phyloP scores from a whole-genome alignment of 176 grass and related monocot genomes.

The Sorghum bicolor region Sorghum_bicolor_NCBIv3 NC_012872.2:72286501-72287000 shows the following conservation, averaged over 20 bases:
- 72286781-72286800: constrained; percentile 49
- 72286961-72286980: constrained; percentile 9
- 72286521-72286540: background rate
- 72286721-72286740: constrained; percentile 75
- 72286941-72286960: constrained; percentile 34
- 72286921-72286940: constrained; percentile 36
- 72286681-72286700: constrained; percentile 4
- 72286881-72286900: constrained; percentile 91
- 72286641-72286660: background rate
- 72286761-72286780: constrained; percentile 72
- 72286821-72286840: constrained; percentile 79
- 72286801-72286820: constrained; percentile 45
- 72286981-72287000: constrained; percentile 19
- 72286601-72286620: constrained; percentile 5
- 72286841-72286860: constrained; percentile 98
- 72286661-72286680: constrained; percentile 3
- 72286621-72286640: background rate
- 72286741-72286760: constrained; percentile 85
- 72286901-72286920: constrained; percentile 48
- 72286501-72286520: background rate
- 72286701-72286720: constrained; percentile 60
- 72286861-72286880: constrained; percentile 98
- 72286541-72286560: background rate
- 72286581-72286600: background rate
- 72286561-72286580: background rate